Percentiles rank a stretch among this genome's conserved stretches.
Conservation (phyloP, 2,329 filamentous ascomycete species). For the Colletotrichum sojae region DNA sequence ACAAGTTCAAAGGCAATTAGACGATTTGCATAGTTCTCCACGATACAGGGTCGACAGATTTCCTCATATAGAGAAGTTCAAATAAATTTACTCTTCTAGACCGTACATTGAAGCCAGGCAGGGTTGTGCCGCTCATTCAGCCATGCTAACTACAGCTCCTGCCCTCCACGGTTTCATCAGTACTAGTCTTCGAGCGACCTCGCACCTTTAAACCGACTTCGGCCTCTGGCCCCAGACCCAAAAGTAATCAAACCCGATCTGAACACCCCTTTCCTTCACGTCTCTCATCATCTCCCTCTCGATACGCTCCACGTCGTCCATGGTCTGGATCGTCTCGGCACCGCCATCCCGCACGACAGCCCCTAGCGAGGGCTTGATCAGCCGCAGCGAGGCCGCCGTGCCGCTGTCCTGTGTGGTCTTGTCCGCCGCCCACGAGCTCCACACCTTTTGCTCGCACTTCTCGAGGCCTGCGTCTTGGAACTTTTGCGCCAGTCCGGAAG, state of each 20-base stretch:
- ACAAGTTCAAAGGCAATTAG: conserved; percentile 52
- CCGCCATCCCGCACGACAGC: conserved; percentile 26
- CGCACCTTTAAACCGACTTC: too few species aligned
- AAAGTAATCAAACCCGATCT: conserved; percentile 21
- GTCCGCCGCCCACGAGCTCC: conserved; percentile 35
- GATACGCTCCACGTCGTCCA: conserved; percentile 21
- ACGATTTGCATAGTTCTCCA: not conserved
- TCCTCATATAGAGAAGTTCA: not conserved
- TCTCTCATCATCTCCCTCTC: conserved; percentile 19
- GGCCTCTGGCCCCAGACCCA: conserved; percentile 27
- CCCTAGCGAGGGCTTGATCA: conserved; percentile 11
- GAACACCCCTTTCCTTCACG: conserved; percentile 13
- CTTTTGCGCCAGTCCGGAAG: conserved; percentile 23
- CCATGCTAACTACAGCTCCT: too few species aligned
- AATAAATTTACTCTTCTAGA: not conserved
- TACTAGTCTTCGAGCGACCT: too few species aligned
- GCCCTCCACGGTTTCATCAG: too few species aligned
- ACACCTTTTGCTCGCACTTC: conserved; percentile 24
- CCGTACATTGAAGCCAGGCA: too few species aligned
- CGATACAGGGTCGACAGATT: not conserved
- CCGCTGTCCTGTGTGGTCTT: conserved; percentile 4
- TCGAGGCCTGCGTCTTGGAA: conserved; percentile 3
- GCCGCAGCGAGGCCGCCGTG: not conserved
- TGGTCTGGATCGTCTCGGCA: conserved; percentile 23
- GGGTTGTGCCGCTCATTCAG: too few species aligned